phyloP scores from a whole-genome alignment of 2,329 filamentous ascomycete species.

The Aspergillus nomiae region DNA sequence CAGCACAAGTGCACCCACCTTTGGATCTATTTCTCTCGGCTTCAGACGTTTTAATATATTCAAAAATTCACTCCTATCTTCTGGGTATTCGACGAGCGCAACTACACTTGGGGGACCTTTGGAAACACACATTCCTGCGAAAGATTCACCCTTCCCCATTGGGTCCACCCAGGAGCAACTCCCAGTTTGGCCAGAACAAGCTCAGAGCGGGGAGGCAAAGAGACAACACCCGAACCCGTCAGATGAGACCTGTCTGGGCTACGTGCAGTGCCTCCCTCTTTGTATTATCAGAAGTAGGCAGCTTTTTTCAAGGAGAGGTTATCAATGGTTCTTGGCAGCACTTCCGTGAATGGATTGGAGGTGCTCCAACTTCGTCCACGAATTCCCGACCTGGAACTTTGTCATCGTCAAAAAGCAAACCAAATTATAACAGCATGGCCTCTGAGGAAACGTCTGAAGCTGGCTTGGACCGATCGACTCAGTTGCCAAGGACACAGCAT shows the following conservation, averaged over 20 bases:
- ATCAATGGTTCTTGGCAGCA: constrained; percentile 78
- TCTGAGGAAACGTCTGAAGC: constrained; percentile 14
- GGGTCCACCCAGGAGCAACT: constrained; percentile 64
- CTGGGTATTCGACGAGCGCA: constrained; percentile 83
- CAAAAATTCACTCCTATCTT: constrained; percentile 83
- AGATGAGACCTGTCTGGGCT: constrained; percentile 85
- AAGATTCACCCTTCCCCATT: constrained; percentile 75
- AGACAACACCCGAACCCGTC: constrained; percentile 62
- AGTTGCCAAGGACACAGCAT: constrained; percentile 49
- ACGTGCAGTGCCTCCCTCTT: constrained; percentile 85
- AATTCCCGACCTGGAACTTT: constrained; percentile 44
- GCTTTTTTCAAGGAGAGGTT: constrained; percentile 87
- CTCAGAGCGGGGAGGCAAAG: constrained; percentile 65
- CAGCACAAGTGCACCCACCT: constrained; percentile 74
- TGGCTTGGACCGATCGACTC: constrained; percentile 14
- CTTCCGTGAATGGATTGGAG: constrained; percentile 73
- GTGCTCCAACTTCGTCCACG: constrained; percentile 30
- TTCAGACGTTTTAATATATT: constrained; percentile 76
- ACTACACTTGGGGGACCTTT: constrained; percentile 78
- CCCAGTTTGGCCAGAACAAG: constrained; percentile 60
- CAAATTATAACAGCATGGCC: constrained; percentile 3
- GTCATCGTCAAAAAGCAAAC: constrained; percentile 28
- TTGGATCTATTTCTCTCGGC: constrained; percentile 83
- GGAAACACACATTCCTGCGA: constrained; percentile 79
- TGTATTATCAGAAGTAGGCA: constrained; percentile 82